Conservation (phyloP, 768 basidiomycete species). For the Pulveroboletus sp. region DNA sequence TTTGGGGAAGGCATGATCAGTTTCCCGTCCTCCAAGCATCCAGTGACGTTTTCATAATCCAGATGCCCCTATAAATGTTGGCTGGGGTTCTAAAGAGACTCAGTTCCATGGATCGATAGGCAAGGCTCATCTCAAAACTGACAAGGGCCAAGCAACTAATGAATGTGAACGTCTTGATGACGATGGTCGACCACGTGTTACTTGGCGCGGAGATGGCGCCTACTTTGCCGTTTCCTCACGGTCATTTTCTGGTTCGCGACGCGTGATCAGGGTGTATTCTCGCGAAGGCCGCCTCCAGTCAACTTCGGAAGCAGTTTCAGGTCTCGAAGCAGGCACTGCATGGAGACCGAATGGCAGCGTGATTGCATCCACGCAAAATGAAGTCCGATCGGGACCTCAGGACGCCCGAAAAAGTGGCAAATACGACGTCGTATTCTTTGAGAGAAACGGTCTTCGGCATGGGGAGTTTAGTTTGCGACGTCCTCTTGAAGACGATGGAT, state of each 20-base stretch:
- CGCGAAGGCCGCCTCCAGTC: constrained; percentile 66
- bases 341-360: constrained; percentile 92
- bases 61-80: constrained; percentile 93
- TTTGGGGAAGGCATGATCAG: constrained; percentile 76
- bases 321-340: constrained; percentile 72
- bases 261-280: constrained; percentile 31
- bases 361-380: constrained; percentile 78
- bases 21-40: background rate
- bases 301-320: constrained; percentile 80
- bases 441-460: constrained; percentile 90
- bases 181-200: constrained; percentile 67
- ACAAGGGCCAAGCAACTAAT: constrained; percentile 39
- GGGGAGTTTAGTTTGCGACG: constrained; percentile 76
- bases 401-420: constrained; percentile 62
- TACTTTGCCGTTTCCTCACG: constrained; percentile 84
- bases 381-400: constrained; percentile 67
- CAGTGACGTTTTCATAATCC: constrained; percentile 13
- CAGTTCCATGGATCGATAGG: constrained; percentile 97
- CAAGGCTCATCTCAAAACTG: constrained; percentile 60
- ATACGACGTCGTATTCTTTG: constrained; percentile 92
- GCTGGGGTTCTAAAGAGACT: constrained; percentile 96
- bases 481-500: constrained; percentile 35
- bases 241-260: constrained; percentile 37
- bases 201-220: constrained; percentile 92
- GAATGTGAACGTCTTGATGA: constrained; percentile 68